Conservation (phyloP, 176 grass and related monocot species). For the Rhipidocladum racemiflorum region DNA sequence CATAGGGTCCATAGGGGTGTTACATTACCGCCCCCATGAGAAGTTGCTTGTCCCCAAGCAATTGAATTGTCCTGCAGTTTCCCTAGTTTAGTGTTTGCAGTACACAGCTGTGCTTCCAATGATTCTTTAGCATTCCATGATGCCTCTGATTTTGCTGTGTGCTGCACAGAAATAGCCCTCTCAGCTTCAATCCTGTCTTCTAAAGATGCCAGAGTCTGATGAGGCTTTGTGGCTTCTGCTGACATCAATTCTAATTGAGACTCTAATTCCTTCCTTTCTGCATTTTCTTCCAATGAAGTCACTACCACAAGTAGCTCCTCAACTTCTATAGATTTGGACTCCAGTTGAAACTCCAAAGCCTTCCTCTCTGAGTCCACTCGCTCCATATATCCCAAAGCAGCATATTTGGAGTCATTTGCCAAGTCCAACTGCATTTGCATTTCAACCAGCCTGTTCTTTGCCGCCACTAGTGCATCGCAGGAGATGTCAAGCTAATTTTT, state of each 20-base stretch:
- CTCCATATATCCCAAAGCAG: slow-evolving; percentile 44
- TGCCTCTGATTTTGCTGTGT: slow-evolving; percentile 39
- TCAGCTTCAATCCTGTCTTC: slow-evolving; percentile 56
- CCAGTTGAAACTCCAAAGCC: slow-evolving; percentile 57
- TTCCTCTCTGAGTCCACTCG: slow-evolving; percentile 52
- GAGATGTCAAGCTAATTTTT: slow-evolving; percentile 66
- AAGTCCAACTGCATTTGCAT: slow-evolving; percentile 67
- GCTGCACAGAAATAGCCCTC: slow-evolving; percentile 44
- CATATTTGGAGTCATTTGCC: slow-evolving; percentile 49
- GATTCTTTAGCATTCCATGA: slow-evolving; percentile 37
- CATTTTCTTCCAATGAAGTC: slow-evolving; percentile 65
- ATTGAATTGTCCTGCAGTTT: slow-evolving; percentile 42
- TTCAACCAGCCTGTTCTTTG: slow-evolving; percentile 75
- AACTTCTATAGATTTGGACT: slow-evolving; percentile 52
- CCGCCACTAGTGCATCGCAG: slow-evolving; percentile 45
- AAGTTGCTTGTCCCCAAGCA: too few species aligned
- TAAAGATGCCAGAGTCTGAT: slow-evolving; percentile 51
- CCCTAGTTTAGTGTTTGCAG: slow-evolving; percentile 41
- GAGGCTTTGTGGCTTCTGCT: slow-evolving; percentile 49
- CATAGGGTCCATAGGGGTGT: too few species aligned
- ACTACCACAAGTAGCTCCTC: slow-evolving; percentile 51
- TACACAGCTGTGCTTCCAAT: slow-evolving; percentile 54
- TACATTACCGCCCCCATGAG: too few species aligned
- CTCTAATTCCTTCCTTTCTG: slow-evolving; percentile 58
- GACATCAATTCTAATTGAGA: slow-evolving; percentile 50